These are phyloP conservation scores for Allium sativum DNA, from an alignment of 106 monocot species.

Conservation along the genomic window DNA sequence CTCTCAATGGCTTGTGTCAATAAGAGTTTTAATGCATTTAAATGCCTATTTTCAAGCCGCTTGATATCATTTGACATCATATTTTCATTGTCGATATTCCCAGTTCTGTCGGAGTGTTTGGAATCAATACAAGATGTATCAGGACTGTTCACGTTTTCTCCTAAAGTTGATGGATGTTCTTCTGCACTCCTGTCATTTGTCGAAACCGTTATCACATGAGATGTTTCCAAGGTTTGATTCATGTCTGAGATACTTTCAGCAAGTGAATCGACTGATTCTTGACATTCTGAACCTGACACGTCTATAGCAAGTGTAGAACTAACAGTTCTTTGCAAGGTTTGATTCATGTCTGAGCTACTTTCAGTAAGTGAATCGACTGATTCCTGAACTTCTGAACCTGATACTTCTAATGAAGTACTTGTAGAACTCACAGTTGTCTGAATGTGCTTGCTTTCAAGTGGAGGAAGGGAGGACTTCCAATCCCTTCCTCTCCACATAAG, in stretches of 20 bases:
- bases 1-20: constrained; percentile 61
- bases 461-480: constrained; percentile 71
- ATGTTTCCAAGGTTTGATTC: background rate
- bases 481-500: constrained; percentile 97
- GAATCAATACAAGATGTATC: background rate
- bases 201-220: background rate
- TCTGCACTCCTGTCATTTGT: background rate
- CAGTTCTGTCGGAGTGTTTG: background rate
- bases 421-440: constrained; percentile 5
- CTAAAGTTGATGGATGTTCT: background rate
- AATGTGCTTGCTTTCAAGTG: constrained; percentile 12
- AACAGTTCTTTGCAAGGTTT: background rate
- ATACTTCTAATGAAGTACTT: constrained; percentile 11
- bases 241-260: constrained; percentile 6
- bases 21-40: constrained; percentile 50
- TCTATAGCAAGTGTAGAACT: constrained; percentile 7
- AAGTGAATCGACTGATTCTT: constrained; percentile 8
- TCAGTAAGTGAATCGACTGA: constrained; percentile 1
- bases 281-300: constrained; percentile 9
- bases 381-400: constrained; percentile 14
- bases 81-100: background rate
- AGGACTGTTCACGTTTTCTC: background rate
- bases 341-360: constrained; percentile 7
- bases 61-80: constrained; percentile 5
- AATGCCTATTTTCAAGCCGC: constrained; percentile 7